A percentile compares a stretch with the other conserved stretches of the same genome.
phyloP scores from a whole-genome alignment of 371 early-diverging fungal genomes.

The Nematocida displodere region DNA sequence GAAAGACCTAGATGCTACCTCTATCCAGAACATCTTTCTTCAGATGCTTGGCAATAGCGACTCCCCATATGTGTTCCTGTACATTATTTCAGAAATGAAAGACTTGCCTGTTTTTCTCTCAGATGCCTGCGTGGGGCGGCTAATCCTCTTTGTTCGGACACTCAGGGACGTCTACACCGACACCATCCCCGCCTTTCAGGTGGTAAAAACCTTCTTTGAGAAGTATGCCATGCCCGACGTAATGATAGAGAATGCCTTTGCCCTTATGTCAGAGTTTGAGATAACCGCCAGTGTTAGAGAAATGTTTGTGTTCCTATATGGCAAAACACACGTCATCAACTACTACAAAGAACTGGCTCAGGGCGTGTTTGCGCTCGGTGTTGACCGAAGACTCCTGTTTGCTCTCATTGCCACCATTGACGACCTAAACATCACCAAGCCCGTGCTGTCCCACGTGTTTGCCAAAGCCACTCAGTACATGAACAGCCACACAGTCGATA shows the following conservation, averaged over 20 bases:
- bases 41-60: slow-evolving; percentile 11
- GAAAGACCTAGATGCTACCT: not conserved
- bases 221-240: slow-evolving; percentile 13
- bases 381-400: not conserved
- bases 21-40: slow-evolving; percentile 26
- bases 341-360: slow-evolving; percentile 39
- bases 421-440: not conserved
- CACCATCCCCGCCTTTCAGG: slow-evolving; percentile 3
- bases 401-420: slow-evolving; percentile 27
- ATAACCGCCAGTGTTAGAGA: not conserved
- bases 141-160: slow-evolving; percentile 7
- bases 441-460: not conserved
- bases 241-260: slow-evolving; percentile 15
- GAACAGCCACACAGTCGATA: slow-evolving; percentile 6
- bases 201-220: slow-evolving; percentile 13
- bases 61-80: slow-evolving; percentile 20
- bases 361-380: not conserved
- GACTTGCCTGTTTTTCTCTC: slow-evolving; percentile 12
- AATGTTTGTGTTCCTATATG: slow-evolving; percentile 10
- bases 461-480: not conserved
- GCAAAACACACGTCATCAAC: slow-evolving; percentile 28
- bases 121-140: slow-evolving; percentile 10
- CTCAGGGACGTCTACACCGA: slow-evolving; percentile 18
- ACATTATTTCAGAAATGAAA: not conserved
- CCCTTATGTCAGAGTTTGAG: slow-evolving; percentile 5